Evolutionary conservation across 441 rosid genomes (phyloP), one percentile per base, ranked within the genome.

Genomic region (Mallotus repandus): DNA sequence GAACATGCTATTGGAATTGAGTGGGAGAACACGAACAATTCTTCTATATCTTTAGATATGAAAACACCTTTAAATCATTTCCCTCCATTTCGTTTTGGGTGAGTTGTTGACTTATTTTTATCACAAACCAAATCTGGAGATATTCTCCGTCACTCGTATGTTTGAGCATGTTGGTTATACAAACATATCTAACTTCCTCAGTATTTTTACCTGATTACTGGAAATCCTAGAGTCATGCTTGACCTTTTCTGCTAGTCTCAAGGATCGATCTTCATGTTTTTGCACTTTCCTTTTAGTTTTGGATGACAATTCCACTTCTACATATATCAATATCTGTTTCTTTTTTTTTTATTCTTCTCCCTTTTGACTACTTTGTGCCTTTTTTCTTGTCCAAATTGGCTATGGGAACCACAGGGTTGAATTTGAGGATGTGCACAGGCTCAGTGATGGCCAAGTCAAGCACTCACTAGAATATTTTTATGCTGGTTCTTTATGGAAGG

Each of bases 401-500:
- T 76, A 66, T 67, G 68, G 68, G 41, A 76, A 63, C 43, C 72
- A 72, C 83, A 92, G 99, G 78, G 88, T 90, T 84, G 95, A 91
- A 80, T 95, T 95, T 86, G 87, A 83, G 78, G 98, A 91, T 83
- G 97, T 90, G 68, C 95, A 83, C 78, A 84, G 97, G 84, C 97
- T 95, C 65, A 81, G 79, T 79, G 95, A 95, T 73, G 96, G 97
- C 78, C 99, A 95, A 84, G 99, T 95, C 65, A 91, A 91, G 94
- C 96, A 93, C 83, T 95, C 98, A 67, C 87, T 88, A 45, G 98
- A 95, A 79, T 84, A 85, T 77, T 95, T 95, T 74, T 95, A 90
- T 81, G 98, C 97, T 38, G 99, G 99, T 76, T 95, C 99, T 71
- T 79, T 93, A 81, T 95, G 98, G 99, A 93, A 95, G 99, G 99